Evolutionary conservation across 129 eudicot species (phyloP), one percentile per base, ranked within the genome.

Genomic region (Artemisia tridentata): DNA sequence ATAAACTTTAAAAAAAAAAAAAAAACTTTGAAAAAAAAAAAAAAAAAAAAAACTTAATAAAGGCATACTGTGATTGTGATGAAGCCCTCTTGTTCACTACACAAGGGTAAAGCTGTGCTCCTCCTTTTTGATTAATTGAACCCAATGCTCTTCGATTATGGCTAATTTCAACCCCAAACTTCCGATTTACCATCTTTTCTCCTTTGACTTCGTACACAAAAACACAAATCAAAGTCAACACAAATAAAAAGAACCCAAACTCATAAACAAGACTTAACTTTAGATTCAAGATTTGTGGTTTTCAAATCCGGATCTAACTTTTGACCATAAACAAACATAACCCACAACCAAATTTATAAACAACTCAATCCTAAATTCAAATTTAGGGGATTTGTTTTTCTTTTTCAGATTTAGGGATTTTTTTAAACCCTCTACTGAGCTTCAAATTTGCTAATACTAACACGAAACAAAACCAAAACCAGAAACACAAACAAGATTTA

Each of bases 261-360:
- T 58, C 43, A 14, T 20, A 47, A 67, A 1, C 38, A 2, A 11
- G 45, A 56, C 55, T 20, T 71, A 62, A 11, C 27, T 58, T 69
- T 70, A 69, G 75, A 69, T 69, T 55, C 15, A 61, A 63, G 19
- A 60, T 61, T 76, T 69, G 43, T 54, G 65, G 71, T 38, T 69
- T 62, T 41, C 41, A 50, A 77, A 27, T 25, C 48, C 7, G 50
- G 80, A 76, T 69, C 71, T 34, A 76, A 50, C 31, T 2, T 68
- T 4, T 21, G 38, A 5, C 63, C n/a, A 15, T 68, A 18, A 38
- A 38, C 1, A 38, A 38, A 38, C 45, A 38, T 2, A 38, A 38
- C 45, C 41, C 41, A 38, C 10, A 38, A 7, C 45, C 8, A 38
- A 10, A 38, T 38, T 34, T 0, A 23, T 2, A 27, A 27, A 27